phyloP scores from a whole-genome alignment of 805 yeast genomes.

The Barnettozyma californica region DNA sequence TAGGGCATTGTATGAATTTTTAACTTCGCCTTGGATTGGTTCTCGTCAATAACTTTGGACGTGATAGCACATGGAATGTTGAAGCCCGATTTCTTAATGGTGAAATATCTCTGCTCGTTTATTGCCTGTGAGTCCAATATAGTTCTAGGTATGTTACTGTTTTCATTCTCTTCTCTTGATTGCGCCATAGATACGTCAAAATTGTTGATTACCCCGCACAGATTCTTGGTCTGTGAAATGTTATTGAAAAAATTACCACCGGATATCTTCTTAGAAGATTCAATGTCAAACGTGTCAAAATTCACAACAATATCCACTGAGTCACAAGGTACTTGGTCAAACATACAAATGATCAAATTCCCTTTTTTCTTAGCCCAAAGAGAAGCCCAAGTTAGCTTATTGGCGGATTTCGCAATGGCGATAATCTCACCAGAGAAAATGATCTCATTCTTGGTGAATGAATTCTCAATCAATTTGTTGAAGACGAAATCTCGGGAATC shows the following conservation, averaged over 20 bases:
- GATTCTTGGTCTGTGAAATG: constrained; percentile 6
- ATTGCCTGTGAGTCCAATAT: constrained; percentile 37
- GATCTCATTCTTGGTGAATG: constrained; percentile 34
- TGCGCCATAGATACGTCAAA: constrained; percentile 17
- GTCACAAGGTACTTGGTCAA: constrained; percentile 77
- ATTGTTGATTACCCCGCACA: constrained; percentile 25
- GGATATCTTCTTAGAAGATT: constrained; percentile 21
- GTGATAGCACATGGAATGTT: constrained; percentile 73
- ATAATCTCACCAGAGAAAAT: constrained; percentile 81
- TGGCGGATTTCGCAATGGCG: constrained; percentile 68
- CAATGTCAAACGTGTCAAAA: constrained; percentile 11
- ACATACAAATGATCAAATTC: constrained; percentile 69
- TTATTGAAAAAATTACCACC: constrained; percentile 19
- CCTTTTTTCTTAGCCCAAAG: constrained; percentile 83
- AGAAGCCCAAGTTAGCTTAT: constrained; percentile 73
- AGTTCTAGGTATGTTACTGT: constrained; percentile 18
- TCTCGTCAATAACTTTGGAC: constrained; percentile 50
- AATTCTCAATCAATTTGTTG: constrained; percentile 41
- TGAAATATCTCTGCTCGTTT: constrained; percentile 59
- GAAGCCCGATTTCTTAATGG: constrained; percentile 41
- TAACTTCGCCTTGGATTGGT: constrained; percentile 42
- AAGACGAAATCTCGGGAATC: constrained; percentile 68
- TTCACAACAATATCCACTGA: constrained; percentile 53
- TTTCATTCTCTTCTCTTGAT: constrained; percentile 8
- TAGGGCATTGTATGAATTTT: constrained; percentile 77